Base-by-base conservation (phyloP, 768 basidiomycete genomes). In the Tulasnella sp. region DNA sequence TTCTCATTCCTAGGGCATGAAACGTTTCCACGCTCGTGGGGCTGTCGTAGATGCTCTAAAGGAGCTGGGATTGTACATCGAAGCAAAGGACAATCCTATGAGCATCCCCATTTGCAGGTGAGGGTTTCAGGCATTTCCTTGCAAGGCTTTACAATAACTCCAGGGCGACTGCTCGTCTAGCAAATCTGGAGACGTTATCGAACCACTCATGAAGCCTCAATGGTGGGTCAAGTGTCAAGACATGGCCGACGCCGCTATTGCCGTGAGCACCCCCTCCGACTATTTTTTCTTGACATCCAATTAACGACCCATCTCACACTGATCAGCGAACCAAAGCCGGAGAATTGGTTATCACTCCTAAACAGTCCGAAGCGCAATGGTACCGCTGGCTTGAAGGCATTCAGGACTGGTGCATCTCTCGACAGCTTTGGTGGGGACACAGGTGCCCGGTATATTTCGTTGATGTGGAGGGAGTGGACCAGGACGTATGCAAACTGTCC, bases 401-500 rank as follows among this genome's bases (percentile, higher is more conserved):
- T 77, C 95, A 98, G 83, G 97, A 99, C 81, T 99, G 97, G 97
- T 99, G 97, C 84, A 91, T 99, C 81, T 99, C 97, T 1, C 92
- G 97, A 74, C 97, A 99, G 81, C 87, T 99, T 22, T 99, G 97
- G 97, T 99, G 97, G 97, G 97, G 97, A 37, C 97, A 99, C 81
- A 90, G 97, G 76, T 92, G 91, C 82, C 97, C 97, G 2, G 97
- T 96, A 0, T 99, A 97, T 85, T 92, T 95, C 77, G 91, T 97
- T 68, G 87, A 88, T 67, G 88, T 98, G 76, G 93, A 96, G 75
- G 96, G 94, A 5, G 83, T 86, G 77, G 86, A 87, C 2, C 88
- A 89, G 74, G 90, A 95, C 73, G 92, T 90, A 79, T 72, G 88
- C 81, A 15, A 40, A 2, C 17, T 19, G 17, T 22, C 31, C 42